Base-by-base conservation (phyloP, 1,284 basidiomycete species). In the Ceratobasidium sp. region DNA sequence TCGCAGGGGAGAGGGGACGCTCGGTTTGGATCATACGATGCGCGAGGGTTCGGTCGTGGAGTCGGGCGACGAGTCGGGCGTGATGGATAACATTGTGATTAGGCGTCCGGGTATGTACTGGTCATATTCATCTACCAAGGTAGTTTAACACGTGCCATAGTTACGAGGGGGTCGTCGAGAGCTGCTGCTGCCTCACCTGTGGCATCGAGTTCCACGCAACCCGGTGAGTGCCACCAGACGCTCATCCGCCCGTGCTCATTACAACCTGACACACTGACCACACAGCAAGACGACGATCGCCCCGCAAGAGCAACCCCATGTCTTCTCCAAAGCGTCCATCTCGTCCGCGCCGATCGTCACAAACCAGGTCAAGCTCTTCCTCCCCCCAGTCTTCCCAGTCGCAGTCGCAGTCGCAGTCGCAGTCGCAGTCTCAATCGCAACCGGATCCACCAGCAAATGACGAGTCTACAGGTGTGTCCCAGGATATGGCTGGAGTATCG, bases 51-150 rank as follows among this genome's bases (percentile, higher is more conserved):
- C 56, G 16, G 31, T 59, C 11, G 24, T 31, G 39, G 68, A 61
- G 5, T 71, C 68, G 11, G 68, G 68, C 34, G 68, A 59, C 34
- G 68, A 71, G 24, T 71, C 68, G 56, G 68, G 61, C 56, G 68
- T 71, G 54, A 71, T 71, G 68, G 68, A 71, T 71, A 71, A 71
- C 56, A 48, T 71, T 59, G 56, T 71, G 29, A 49, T 71, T 31
- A 71, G 29, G 31, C 68, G 68, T 27, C 68, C 68, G 13, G 37
- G 68, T 71, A 53, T 54, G 68, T 54, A 34, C 41, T 56, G 14
- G 39, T 43, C 13, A 29, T 34, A 61, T 43, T 61, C 34, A 29
- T 22, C 8, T 0, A 31, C 51, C 9, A 14, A 43, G 51, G 7
- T 19, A 19, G 16, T 69, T 19, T 49, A 29, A 61, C 41, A 61